Evolutionary conservation across 306 rosid genomes (phyloP), one percentile per base, ranked within the genome.

Genomic region (Glycine latifolia): DNA sequence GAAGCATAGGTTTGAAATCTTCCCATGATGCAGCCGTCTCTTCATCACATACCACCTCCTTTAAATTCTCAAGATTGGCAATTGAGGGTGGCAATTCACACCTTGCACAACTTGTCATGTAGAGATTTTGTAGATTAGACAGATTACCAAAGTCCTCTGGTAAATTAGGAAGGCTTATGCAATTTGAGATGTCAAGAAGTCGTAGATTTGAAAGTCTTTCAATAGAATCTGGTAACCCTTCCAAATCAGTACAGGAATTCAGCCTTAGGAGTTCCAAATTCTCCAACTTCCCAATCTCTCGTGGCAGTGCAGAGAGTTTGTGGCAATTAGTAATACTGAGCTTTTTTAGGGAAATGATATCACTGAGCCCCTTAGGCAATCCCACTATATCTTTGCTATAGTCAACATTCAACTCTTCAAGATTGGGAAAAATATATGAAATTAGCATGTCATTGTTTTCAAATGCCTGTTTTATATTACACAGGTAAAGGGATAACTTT

Each of bases 271-370:
- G 70, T 81, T 87, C 86, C 81, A 94, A 75, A 78, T 87, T 86
- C 31, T 3, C 72, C 56, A 90, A 63, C 55, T 86, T 79, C 20
- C 89, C 90, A 17, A 90, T 76, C 7, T 77, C 88, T 72, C 68
- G 75, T 0, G 94, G 94, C 44, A 94, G 72, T 7, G 71, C 33
- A 37, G 61, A 44, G 56, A 94, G 82, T 67, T 80, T 91, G 49
- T 88, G 90, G 70, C 92, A 94, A 68, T 90, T 87, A 3, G 98
- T 79, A 35, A 90, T 44, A n/a, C 87, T 84, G 7, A 94, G 87
- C 84, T 79, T 90, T 82, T 83, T 79, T 13, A 94, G 73, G 12
- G 58, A 6, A 33, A 2, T 4, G 15, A 91, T 80, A 31, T 81
- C 85, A 73, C 87, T 85, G 5, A 94, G 3, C 12, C 78, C 85